A percentile compares a stretch with the other conserved stretches of the same genome.
Evolutionary conservation across 306 rosid species (phyloP).

Genomic region (Prunus salicina): DNA sequence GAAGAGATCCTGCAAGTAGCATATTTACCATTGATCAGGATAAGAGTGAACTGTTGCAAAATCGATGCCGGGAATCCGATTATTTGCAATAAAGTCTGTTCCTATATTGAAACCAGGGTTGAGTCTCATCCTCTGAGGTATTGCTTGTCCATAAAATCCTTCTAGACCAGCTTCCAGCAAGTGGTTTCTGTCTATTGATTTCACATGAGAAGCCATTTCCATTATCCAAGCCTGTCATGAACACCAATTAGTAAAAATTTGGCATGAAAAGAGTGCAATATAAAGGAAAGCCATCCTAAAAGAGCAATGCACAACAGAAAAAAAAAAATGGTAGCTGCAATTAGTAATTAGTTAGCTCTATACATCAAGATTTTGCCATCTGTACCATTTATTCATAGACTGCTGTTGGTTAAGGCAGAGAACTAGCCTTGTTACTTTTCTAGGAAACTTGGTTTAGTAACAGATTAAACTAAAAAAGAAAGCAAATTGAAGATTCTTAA

Average conservation of each 20-base stretch:
- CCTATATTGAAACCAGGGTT: slow-evolving; percentile 69
- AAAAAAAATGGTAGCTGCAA: not conserved
- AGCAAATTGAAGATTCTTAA: not conserved
- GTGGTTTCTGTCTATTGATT: slow-evolving; percentile 86
- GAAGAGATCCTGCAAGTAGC: not conserved
- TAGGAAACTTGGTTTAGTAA: not conserved
- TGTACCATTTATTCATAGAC: not conserved
- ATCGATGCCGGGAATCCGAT: slow-evolving; percentile 59
- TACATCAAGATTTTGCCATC: not conserved
- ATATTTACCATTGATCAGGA: slow-evolving; percentile 83
- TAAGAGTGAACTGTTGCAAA: slow-evolving; percentile 86
- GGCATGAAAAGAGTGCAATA: not conserved
- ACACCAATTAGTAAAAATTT: not conserved
- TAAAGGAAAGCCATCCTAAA: slow-evolving; percentile 10
- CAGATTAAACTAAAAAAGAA: not conserved
- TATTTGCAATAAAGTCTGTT: slow-evolving; percentile 82
- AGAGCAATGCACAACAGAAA: not conserved
- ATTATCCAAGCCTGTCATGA: slow-evolving; percentile 74
- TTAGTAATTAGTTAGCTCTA: no score
- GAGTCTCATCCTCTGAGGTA: slow-evolving; percentile 62
- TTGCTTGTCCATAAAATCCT: slow-evolving; percentile 83
- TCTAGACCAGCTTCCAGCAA: slow-evolving; percentile 83
- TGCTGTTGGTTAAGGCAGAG: no score
- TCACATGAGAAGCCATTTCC: slow-evolving; percentile 86
- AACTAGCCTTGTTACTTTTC: not conserved